These are phyloP conservation scores for Gautieria morchelliformis DNA, from an alignment of 768 basidiomycete species.

Conservation along the genomic window DNA sequence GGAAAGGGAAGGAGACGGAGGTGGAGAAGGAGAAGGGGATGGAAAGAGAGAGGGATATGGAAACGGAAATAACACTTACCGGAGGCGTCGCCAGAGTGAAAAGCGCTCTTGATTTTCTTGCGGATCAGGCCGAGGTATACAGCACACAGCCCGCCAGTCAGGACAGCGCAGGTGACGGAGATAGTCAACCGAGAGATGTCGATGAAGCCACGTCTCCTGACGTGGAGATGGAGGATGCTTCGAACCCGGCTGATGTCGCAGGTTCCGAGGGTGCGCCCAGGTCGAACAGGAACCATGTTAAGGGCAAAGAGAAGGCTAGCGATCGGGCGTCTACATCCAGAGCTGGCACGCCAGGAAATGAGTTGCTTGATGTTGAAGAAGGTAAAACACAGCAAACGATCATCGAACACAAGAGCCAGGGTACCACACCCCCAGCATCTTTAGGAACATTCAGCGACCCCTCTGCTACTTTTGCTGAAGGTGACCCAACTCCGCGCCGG, in stretches of 20 bases:
- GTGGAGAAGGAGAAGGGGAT: conserved; percentile 13
- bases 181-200: not conserved
- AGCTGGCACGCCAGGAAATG: not conserved
- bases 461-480: not conserved
- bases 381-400: not conserved
- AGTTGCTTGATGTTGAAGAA: not conserved
- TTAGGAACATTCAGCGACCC: not conserved
- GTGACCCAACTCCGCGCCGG: not conserved
- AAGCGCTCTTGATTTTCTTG: conserved; percentile 62
- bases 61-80: conserved; percentile 10
- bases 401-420: not conserved
- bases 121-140: conserved; percentile 57
- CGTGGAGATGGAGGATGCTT: conserved; percentile 1
- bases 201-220: not conserved
- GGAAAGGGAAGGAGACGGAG: conserved; percentile 16
- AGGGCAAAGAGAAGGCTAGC: not conserved
- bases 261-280: not conserved
- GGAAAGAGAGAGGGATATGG: conserved; percentile 18
- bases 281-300: not conserved
- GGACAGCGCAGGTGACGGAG: not conserved
- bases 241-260: not conserved
- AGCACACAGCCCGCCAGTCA: conserved; percentile 1
- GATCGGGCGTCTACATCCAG: not conserved
- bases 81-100: conserved; percentile 17
- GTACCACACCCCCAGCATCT: not conserved